Evolutionary conservation across 257 asterid genomes (phyloP).

Genomic region (Gardenia jasminoides): DNA sequence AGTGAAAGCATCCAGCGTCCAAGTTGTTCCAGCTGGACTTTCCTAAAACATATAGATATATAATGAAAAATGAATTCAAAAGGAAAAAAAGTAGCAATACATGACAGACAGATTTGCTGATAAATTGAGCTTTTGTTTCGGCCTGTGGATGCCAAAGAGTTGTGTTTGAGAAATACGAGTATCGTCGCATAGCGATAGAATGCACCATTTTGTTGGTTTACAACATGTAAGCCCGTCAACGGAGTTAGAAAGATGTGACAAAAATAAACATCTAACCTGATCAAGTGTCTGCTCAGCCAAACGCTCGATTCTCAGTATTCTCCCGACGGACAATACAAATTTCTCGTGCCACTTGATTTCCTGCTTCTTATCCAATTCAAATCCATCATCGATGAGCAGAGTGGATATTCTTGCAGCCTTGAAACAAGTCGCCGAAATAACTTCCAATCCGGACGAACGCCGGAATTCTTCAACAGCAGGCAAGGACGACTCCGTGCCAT

Average conservation of each 20-base stretch:
- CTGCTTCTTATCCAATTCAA: conserved; percentile 56
- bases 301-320: conserved; percentile 75
- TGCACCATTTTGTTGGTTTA: too few species aligned
- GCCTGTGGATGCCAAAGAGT: too few species aligned
- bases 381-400: conserved; percentile 81
- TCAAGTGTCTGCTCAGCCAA: conserved; percentile 76
- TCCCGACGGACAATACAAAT: conserved; percentile 65
- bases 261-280: conserved; percentile 39
- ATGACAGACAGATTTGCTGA: not conserved
- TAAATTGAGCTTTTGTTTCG: too few species aligned
- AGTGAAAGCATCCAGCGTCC: conserved; percentile 73
- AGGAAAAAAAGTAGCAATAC: not conserved
- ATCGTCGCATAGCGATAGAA: too few species aligned
- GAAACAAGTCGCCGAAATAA: conserved; percentile 59
- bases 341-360: conserved; percentile 71
- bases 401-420: conserved; percentile 61
- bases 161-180: too few species aligned
- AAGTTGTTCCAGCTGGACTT: conserved; percentile 46
- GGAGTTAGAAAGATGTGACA: not conserved
- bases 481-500: conserved; percentile 62
- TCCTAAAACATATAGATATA: conserved; percentile 34
- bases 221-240: not conserved
- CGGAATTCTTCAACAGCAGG: conserved; percentile 68
- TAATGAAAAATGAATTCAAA: not conserved
- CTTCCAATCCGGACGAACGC: conserved; percentile 58